phyloP scores from a whole-genome alignment of 768 basidiomycete genomes.

The Tremella fuciformis region DNA sequence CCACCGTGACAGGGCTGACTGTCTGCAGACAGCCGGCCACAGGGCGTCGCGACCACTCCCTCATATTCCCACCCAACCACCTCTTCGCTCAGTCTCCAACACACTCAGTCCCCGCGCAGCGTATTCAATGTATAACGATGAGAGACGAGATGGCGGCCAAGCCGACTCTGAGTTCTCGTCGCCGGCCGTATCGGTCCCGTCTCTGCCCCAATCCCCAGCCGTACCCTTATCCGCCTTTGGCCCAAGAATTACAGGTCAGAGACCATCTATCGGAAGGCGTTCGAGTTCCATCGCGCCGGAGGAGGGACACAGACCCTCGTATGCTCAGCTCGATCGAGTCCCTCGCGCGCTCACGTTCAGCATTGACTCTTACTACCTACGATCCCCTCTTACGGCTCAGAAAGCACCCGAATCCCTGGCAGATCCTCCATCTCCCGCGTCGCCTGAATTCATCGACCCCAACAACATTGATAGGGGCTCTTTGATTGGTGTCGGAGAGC shows the following conservation, averaged over 20 bases:
- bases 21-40: constrained; percentile 1
- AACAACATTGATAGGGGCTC: constrained; percentile 66
- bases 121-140: too few relatives aligned
- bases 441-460: constrained; percentile 42
- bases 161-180: neutral
- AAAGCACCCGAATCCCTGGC: constrained; percentile 10
- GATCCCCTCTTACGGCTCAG: constrained; percentile 1
- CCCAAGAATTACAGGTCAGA: neutral
- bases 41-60: constrained; percentile 20
- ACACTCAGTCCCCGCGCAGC: too few relatives aligned
- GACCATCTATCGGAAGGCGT: neutral
- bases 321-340: neutral
- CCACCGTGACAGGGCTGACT: neutral
- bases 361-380: constrained; percentile 28
- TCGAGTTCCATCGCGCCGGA: neutral
- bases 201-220: constrained; percentile 15
- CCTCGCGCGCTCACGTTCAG: constrained; percentile 10
- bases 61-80: constrained; percentile 5
- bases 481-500: constrained; percentile 90
- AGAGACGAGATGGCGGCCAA: too few relatives aligned
- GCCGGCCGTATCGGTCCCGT: constrained; percentile 5
- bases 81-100: neutral
- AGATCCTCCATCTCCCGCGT: constrained; percentile 12
- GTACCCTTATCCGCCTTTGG: constrained; percentile 22
- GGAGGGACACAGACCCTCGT: constrained; percentile 19